Percentiles rank a stretch among this genome's conserved stretches.
Evolutionary conservation across 2,329 filamentous ascomycete species (phyloP).

Genomic region (Ophiostoma triangulosporum): DNA sequence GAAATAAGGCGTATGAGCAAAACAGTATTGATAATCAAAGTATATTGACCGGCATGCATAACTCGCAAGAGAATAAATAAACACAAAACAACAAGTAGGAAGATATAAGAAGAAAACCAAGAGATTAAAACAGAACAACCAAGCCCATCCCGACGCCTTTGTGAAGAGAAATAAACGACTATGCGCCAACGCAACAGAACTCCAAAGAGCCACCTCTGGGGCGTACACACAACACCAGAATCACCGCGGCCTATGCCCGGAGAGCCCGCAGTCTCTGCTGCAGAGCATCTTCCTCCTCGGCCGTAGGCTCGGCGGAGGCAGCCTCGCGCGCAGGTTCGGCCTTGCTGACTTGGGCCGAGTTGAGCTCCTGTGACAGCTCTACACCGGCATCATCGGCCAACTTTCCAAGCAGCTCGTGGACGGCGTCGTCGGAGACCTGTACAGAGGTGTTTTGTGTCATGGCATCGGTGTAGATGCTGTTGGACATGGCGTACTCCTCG

Average conservation of each 20-base stretch:
- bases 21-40: not conserved
- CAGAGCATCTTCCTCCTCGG: slow-evolving; percentile 67
- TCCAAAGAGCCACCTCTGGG: slow-evolving; percentile 30
- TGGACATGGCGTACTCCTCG: slow-evolving; percentile 50
- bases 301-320: slow-evolving; percentile 50
- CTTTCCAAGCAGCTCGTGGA: slow-evolving; percentile 73
- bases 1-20: not conserved
- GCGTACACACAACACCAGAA: not conserved
- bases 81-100: not conserved
- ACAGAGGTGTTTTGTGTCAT: slow-evolving; percentile 64
- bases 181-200: slow-evolving; percentile 21
- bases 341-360: slow-evolving; percentile 38
- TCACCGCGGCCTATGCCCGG: slow-evolving; percentile 30
- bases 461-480: slow-evolving; percentile 73
- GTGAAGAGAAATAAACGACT: not conserved
- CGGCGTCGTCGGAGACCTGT: slow-evolving; percentile 66
- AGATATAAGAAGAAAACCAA: not conserved
- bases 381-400: slow-evolving; percentile 81
- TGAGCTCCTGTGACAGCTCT: slow-evolving; percentile 65
- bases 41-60: not conserved
- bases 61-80: not conserved
- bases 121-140: not conserved
- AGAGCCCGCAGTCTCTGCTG: slow-evolving; percentile 45
- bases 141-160: not conserved
- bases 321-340: slow-evolving; percentile 41